Percentiles rank a stretch among this genome's conserved stretches.
phyloP scores from a whole-genome alignment of 768 basidiomycete species.

The Mycena polygramma region DNA sequence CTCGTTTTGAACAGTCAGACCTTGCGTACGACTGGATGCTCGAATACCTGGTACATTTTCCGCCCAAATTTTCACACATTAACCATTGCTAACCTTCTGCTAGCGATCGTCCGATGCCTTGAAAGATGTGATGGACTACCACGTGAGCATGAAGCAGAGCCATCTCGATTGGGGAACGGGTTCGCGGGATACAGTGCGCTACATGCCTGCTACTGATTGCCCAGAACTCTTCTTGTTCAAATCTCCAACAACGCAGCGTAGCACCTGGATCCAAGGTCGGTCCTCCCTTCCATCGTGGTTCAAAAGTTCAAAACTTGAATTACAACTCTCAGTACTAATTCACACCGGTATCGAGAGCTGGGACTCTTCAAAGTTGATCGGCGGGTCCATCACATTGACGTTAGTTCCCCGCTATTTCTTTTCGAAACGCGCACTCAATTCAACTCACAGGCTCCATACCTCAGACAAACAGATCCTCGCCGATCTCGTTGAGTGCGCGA shows the following conservation, averaged over 20 bases:
- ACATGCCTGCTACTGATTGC: conserved; percentile 9
- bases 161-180: conserved; percentile 17
- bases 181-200: conserved; percentile 5
- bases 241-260: conserved; percentile 1
- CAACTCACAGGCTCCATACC: conserved; percentile 12
- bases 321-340: conserved; percentile 12
- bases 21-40: conserved; percentile 33
- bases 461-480: conserved; percentile 22
- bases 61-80: no score
- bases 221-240: conserved; percentile 14
- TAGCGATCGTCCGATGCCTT: conserved; percentile 20
- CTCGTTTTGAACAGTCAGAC: conserved; percentile 28
- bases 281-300: not conserved
- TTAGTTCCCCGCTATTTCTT: not conserved
- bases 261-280: conserved; percentile 19
- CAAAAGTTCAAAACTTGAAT: no score
- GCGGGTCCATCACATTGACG: conserved; percentile 25
- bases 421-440: no score
- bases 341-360: conserved; percentile 15
- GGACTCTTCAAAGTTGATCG: conserved; percentile 12
- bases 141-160: conserved; percentile 24
- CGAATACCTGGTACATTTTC: conserved; percentile 24
- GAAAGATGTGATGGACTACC: conserved; percentile 8
- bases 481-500: conserved; percentile 30
- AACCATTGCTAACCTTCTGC: not conserved